These are phyloP conservation scores for Teratosphaeria destructans DNA, from an alignment of 2,329 filamentous ascomycete genomes.

Conservation along the genomic window DNA sequence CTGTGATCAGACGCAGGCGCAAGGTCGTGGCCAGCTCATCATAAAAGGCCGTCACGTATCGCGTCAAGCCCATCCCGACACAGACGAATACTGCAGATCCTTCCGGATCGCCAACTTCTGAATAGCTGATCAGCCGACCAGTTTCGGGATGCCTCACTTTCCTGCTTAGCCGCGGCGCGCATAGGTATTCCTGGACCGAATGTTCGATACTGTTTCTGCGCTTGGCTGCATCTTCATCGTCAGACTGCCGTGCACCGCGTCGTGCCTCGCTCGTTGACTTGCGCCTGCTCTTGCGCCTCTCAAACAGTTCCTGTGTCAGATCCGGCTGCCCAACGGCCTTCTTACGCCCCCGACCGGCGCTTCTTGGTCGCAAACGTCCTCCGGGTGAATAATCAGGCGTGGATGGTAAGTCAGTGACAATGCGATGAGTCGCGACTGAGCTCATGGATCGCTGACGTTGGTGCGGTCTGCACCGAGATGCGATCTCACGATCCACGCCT, in stretches of 20 bases:
- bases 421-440: not conserved
- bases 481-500: slow-evolving; percentile 6
- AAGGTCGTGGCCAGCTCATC: slow-evolving; percentile 86
- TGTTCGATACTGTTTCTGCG: slow-evolving; percentile 83
- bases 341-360: not conserved
- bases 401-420: not conserved
- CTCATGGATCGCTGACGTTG: slow-evolving; percentile 7
- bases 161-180: slow-evolving; percentile 73
- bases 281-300: slow-evolving; percentile 17
- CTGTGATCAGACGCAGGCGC: slow-evolving; percentile 81
- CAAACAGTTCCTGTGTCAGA: slow-evolving; percentile 13
- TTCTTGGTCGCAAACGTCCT: slow-evolving; percentile 1
- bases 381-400: not conserved
- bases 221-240: slow-evolving; percentile 18
- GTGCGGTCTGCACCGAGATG: slow-evolving; percentile 1
- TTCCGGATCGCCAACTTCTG: slow-evolving; percentile 85
- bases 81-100: slow-evolving; percentile 93
- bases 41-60: slow-evolving; percentile 94
- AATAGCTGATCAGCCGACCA: slow-evolving; percentile 84
- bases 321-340: slow-evolving; percentile 16
- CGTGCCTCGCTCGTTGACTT: slow-evolving; percentile 26
- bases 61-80: slow-evolving; percentile 92
- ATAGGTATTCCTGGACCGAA: slow-evolving; percentile 75
- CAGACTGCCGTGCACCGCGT: slow-evolving; percentile 27
- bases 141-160: slow-evolving; percentile 79